Base-by-base conservation (phyloP, 306 rosid genomes). In the Cicer arietinum region DNA sequence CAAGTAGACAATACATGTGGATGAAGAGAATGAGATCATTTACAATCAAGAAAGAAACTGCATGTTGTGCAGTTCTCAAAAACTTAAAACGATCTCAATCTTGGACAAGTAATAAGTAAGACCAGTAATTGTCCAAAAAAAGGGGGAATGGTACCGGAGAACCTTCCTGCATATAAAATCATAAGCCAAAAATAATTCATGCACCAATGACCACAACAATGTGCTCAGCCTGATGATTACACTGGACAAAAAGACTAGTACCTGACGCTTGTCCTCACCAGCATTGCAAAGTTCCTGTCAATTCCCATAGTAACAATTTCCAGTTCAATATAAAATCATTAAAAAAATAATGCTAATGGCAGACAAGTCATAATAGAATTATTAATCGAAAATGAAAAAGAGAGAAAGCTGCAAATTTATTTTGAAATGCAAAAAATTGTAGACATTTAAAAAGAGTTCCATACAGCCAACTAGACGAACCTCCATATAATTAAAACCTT, bases 401-500 rank as follows among this genome's bases (percentile, higher is more conserved):
- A 77, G 44, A 63, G 64, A 16, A 44, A 75, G 51, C 12, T 30
- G 50, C 40, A 71, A 43, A 75, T 69, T 62, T 63, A 16, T 47
- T 57, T 25, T n/a, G 30, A 73, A 65, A 58, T 61, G 66, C 53
- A 72, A 47, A 51, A 68, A 46, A 11, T 10, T 6, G 7, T 18
- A 42, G 25, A 50, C 43, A 67, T 12, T 22, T 20, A 59, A 65
- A 9, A 45, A 60, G 41, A 71, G 74, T 14, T 73, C 61, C 43
- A 71, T 52, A 43, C 52, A 67, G 50, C 25, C 42, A 73, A 82
- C 12, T 14, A 78, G 20, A 75, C 80, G 6, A 72, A 87, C 98
- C 96, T 89, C 98, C 82, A 92, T 89, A 73, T 90, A 89, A 54
- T 86, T 69, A 81, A 90, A 95, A 62, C 98, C 99, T 75, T 89